Evolutionary conservation across 306 rosid species (phyloP).

Genomic region (Vigna reflexopilosa): DNA sequence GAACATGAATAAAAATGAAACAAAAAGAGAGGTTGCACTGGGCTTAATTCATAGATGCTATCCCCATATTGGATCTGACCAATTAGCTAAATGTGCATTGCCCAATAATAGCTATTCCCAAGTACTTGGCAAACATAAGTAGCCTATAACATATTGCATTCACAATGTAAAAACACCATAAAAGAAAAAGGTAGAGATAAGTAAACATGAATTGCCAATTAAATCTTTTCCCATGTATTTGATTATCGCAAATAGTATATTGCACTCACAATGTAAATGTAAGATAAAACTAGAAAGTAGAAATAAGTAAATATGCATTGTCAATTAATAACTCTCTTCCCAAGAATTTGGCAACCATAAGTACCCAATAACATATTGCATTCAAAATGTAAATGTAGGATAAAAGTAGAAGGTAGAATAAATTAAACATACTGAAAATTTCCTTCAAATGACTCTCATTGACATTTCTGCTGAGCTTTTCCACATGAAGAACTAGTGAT

Average conservation of each 20-base stretch:
- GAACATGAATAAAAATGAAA: not conserved
- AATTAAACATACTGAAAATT: constrained; percentile 78
- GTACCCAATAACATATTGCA: not conserved
- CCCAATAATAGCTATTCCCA: constrained; percentile 11
- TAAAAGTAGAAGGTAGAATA: constrained; percentile 17
- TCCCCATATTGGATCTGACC: not conserved
- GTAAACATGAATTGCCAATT: constrained; percentile 6
- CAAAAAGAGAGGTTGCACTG: not conserved
- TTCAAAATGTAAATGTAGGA: constrained; percentile 21
- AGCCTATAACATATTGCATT: not conserved
- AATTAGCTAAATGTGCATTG: not conserved
- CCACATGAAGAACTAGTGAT: constrained; percentile 87
- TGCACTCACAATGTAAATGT: not conserved
- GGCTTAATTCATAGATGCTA: constrained; percentile 23
- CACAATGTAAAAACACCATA: not conserved
- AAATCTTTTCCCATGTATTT: not conserved
- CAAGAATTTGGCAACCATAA: not conserved
- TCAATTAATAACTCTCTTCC: constrained; percentile 4
- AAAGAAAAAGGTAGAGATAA: constrained; percentile 26
- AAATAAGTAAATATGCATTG: constrained; percentile 1
- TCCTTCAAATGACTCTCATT: constrained; percentile 94
- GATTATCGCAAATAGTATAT: not conserved
- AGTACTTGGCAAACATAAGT: not conserved
- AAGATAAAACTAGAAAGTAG: constrained; percentile 18
- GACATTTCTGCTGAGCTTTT: constrained; percentile 93